Percentiles rank a stretch among this genome's conserved stretches.
Conservation (phyloP, 352 stramenopile genomes). For the Phytopythium vexans region DNA sequence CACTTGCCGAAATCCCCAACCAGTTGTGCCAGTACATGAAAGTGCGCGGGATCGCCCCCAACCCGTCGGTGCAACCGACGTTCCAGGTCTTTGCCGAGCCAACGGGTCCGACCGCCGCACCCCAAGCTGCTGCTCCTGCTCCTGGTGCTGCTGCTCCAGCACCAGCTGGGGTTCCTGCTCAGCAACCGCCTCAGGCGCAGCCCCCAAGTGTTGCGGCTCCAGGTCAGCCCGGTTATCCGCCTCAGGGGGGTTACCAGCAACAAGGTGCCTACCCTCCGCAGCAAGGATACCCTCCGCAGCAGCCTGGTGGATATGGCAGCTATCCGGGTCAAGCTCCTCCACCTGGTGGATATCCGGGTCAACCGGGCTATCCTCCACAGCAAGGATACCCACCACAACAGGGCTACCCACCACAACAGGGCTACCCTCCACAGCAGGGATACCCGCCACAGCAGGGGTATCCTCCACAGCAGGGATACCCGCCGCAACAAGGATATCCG, state of each 20-base stretch:
- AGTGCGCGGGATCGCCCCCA: conserved; percentile 49
- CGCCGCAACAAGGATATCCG: conserved; percentile 7
- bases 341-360: conserved; percentile 11
- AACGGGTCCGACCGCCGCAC: conserved; percentile 11
- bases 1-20: conserved; percentile 65
- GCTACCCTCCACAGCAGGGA: conserved; percentile 7
- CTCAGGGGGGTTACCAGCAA: conserved; percentile 19
- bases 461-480: conserved; percentile 14
- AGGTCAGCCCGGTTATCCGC: conserved; percentile 13
- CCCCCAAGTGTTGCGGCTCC: conserved; percentile 9
- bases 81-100: conserved; percentile 46
- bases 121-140: conserved; percentile 14
- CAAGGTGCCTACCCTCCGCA: conserved; percentile 1
- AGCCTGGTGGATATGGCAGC: conserved; percentile 8
- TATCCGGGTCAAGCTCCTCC: conserved; percentile 11
- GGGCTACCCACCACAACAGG: conserved; percentile 17
- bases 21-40: conserved; percentile 83
- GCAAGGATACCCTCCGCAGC: conserved; percentile 17
- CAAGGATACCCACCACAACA: conserved; percentile 20
- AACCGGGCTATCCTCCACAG: conserved; percentile 13
- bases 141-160: conserved; percentile 4
- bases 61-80: conserved; percentile 38
- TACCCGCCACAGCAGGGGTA: conserved; percentile 9
- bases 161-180: conserved; percentile 2
- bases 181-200: conserved; percentile 1